Conservation (phyloP, 768 basidiomycete species). For the Panellus pusillus region DNA sequence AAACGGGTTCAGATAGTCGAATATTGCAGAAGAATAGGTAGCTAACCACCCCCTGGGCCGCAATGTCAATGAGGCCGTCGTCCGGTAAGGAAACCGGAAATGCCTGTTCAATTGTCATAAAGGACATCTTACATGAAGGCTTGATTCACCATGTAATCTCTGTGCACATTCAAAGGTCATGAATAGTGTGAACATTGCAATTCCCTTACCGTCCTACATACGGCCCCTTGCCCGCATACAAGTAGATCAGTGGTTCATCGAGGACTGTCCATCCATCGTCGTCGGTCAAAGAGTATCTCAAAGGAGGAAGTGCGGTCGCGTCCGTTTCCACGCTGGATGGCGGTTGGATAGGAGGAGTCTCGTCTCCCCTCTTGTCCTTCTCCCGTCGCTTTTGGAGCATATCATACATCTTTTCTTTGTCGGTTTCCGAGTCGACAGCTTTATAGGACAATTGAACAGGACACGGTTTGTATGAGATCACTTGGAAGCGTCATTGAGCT, state of each 20-base stretch:
- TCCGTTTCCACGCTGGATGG: constrained; percentile 14
- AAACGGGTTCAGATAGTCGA: not conserved
- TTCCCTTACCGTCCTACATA: constrained; percentile 60
- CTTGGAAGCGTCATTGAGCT: constrained; percentile 32
- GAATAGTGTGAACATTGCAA: constrained; percentile 1
- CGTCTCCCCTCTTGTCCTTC: constrained; percentile 18
- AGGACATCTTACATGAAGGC: too few relatives aligned
- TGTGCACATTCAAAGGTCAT: constrained; percentile 22
- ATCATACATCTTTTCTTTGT: constrained; percentile 72
- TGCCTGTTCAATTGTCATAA: constrained; percentile 34
- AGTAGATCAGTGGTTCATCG: constrained; percentile 64
- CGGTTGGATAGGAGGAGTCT: constrained; percentile 3
- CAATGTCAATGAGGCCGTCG: constrained; percentile 77
- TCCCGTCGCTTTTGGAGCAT: constrained; percentile 41
- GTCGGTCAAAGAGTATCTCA: constrained; percentile 43
- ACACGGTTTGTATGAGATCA: constrained; percentile 61
- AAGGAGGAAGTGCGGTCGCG: constrained; percentile 39
- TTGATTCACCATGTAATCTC: constrained; percentile 52
- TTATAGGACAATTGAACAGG: constrained; percentile 72
- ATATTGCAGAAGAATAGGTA: not conserved
- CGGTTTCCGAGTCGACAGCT: constrained; percentile 48
- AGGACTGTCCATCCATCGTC: constrained; percentile 70
- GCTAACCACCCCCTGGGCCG: constrained; percentile 61
- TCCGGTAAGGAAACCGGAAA: constrained; percentile 81
- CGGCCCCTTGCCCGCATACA: constrained; percentile 80